These are phyloP conservation scores for Cryptococcus sp. DNA, from an alignment of 1,284 basidiomycete genomes.

Conservation along the genomic window DNA sequence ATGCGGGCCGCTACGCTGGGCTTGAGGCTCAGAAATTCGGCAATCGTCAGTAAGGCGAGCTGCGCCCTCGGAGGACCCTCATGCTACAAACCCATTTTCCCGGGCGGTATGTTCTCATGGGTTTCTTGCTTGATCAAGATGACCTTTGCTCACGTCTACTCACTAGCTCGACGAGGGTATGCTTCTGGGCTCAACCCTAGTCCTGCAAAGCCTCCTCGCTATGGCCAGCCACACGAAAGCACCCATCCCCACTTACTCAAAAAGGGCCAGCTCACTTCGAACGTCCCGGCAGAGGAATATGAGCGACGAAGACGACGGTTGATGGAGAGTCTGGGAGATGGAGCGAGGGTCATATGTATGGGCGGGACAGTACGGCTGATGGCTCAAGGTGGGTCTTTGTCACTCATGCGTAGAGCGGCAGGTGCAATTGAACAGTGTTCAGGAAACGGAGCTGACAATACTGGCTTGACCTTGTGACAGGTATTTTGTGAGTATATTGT, in stretches of 20 bases:
- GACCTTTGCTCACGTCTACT: neutral
- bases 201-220: constrained; percentile 63
- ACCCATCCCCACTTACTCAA: constrained; percentile 79
- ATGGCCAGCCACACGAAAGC: constrained; percentile 72
- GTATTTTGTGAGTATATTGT: constrained; percentile 31
- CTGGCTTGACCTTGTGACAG: constrained; percentile 28
- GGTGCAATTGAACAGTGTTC: neutral
- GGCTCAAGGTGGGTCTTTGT: constrained; percentile 69
- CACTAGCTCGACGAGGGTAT: neutral
- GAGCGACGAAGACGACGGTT: constrained; percentile 71
- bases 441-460: constrained; percentile 5
- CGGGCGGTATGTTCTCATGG: no score
- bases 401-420: neutral
- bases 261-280: constrained; percentile 76
- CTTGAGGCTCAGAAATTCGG: no score
- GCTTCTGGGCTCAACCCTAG: constrained; percentile 5
- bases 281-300: constrained; percentile 80
- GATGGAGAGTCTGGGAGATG: constrained; percentile 75
- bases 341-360: constrained; percentile 75
- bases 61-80: no score
- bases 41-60: no score
- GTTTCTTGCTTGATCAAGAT: no score
- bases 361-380: constrained; percentile 83
- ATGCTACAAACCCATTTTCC: no score
- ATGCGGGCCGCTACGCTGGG: no score